Evolutionary conservation across 306 rosid species (phyloP).

Genomic region (Gleditsia sinensis): DNA sequence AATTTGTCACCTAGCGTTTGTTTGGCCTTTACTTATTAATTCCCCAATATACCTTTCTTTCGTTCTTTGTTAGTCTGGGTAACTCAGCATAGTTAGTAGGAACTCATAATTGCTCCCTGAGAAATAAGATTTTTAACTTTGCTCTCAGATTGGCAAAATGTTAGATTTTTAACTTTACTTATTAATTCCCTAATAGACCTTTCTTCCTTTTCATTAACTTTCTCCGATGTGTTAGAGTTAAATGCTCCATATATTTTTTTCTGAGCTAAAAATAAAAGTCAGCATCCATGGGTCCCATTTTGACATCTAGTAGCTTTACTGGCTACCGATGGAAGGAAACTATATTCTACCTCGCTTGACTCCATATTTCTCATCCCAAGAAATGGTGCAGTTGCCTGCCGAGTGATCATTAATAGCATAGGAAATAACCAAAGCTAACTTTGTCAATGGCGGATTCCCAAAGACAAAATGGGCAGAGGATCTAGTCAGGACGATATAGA

Average conservation of each 20-base stretch:
- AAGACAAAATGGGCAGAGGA: not conserved
- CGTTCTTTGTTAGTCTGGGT: not conserved
- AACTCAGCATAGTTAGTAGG: constrained; percentile 8
- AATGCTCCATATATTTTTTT: not conserved
- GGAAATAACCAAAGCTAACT: not conserved
- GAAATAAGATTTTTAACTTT: not conserved
- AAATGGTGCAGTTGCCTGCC: not conserved
- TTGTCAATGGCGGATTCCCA: not conserved
- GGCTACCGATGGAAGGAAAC: too few species aligned
- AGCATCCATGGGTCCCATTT: not conserved
- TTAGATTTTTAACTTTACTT: too few species aligned
- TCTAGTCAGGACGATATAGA: not conserved
- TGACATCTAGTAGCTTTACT: not conserved
- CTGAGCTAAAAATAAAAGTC: too few species aligned
- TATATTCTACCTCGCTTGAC: not conserved
- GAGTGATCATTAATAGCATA: not conserved
- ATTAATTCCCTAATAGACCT: too few species aligned
- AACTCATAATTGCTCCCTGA: not conserved
- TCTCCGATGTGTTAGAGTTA: not conserved
- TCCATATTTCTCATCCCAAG: not conserved
- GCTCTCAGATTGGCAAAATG: not conserved
- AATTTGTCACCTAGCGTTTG: not conserved
- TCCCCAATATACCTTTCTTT: not conserved
- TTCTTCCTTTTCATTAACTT: not conserved
- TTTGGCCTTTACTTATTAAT: not conserved